Evolutionary conservation across 495 filamentous ascomycete genomes (phyloP), one percentile per base, ranked within the genome.

Genomic region (Penicillium mononematosum): DNA sequence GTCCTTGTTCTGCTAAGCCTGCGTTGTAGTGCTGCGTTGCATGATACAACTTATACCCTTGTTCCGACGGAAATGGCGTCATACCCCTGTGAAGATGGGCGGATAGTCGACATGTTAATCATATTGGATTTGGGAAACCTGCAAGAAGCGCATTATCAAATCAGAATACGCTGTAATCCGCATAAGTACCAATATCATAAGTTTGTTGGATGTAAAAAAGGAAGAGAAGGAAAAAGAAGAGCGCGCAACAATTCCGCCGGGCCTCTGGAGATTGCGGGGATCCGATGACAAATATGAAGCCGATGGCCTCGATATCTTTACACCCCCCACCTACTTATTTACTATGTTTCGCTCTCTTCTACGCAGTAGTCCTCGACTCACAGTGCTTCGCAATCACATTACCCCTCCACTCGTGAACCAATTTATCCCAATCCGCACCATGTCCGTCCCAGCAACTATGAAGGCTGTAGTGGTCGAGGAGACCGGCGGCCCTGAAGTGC

Each of bases 401-500:
- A n/a, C 16, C 5, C 11, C 39, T n/a, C 38, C 24, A 8, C 46
- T 34, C 20, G 8, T 47, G 19, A 22, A 34, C 20, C 48, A 53
- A 24, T 55, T 56, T 39, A 16, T 53, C 10, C 44, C 50, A 44
- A 20, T 59, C 51, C 55, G 56, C 67, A 70, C 51, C 50, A 77
- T 77, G 74, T 73, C 74, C 27, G 45, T 79, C 77, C 81, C 87
- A 50, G 79, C 79, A 42, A 88, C 83, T 38, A 91, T 91, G 91
- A 88, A 87, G 58, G 91, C 82, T 61, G 77, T 96, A 59, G 59
- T 86, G 53, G 83, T 96, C 71, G 81, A 89, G 59, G 82, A 88
- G 68, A 85, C 81, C 42, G 93, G 93, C 56, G 92, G 89, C 32
- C 73, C 81, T 5, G 90, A 95, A 49, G 90, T 92, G 31, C 77